These are phyloP conservation scores for Lathyrus sativus DNA, from an alignment of 306 rosid species.

Conservation along the genomic window DNA sequence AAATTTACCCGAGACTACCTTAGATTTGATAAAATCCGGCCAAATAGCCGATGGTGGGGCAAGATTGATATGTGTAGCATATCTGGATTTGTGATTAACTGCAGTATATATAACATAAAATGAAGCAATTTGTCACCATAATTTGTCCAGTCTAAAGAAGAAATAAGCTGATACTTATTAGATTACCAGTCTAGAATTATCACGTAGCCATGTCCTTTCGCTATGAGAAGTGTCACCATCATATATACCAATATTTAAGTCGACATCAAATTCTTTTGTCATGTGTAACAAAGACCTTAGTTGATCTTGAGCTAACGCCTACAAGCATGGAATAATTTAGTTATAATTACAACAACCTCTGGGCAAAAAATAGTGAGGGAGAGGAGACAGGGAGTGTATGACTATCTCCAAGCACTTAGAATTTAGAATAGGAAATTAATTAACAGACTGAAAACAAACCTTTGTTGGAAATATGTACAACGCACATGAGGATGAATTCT, in stretches of 20 bases:
- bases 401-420: conserved; percentile 29
- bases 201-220: conserved; percentile 69
- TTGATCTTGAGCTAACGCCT: conserved; percentile 99
- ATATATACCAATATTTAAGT: conserved; percentile 78
- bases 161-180: conserved; percentile 31
- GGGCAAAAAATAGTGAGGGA: background rate
- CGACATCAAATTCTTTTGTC: conserved; percentile 61
- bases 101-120: conserved; percentile 44
- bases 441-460: conserved; percentile 51
- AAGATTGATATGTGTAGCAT: conserved; percentile 91
- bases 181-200: conserved; percentile 84
- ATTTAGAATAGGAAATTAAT: conserved; percentile 20
- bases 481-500: conserved; percentile 65
- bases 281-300: conserved; percentile 69
- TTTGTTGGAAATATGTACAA: conserved; percentile 91
- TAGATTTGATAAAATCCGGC: conserved; percentile 79
- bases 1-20: conserved; percentile 51
- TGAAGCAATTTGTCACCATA: conserved; percentile 39
- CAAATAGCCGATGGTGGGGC: conserved; percentile 72
- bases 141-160: conserved; percentile 19
- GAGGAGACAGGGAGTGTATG: background rate
- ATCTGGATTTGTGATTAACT: conserved; percentile 98
- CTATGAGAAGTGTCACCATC: conserved; percentile 83
- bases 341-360: conserved; percentile 19
- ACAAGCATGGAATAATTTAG: conserved; percentile 39